These are phyloP conservation scores for Clarireedia monteithiana DNA, from an alignment of 2,329 filamentous ascomycete genomes.

Conservation along the genomic window DNA sequence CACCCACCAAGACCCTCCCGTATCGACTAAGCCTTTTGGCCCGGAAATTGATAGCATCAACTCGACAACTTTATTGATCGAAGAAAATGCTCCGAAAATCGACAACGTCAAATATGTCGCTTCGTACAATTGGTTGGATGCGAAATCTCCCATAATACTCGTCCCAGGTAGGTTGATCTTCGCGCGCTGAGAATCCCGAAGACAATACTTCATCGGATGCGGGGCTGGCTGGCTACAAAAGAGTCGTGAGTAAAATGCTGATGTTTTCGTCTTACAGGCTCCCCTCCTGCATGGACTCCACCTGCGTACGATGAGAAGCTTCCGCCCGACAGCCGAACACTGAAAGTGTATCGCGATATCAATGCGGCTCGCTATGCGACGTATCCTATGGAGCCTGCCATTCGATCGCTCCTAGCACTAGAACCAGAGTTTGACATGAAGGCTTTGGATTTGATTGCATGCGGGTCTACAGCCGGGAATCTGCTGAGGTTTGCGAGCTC, in stretches of 20 bases:
- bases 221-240: too few relatives aligned
- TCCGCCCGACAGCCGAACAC: constrained; percentile 34
- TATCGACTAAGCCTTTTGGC: constrained; percentile 11
- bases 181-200: background rate
- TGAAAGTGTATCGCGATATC: constrained; percentile 32
- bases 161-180: constrained; percentile 35
- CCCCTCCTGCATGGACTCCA: constrained; percentile 44
- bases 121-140: constrained; percentile 45
- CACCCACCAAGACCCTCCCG: background rate
- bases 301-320: constrained; percentile 29
- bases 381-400: constrained; percentile 35
- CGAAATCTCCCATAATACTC: constrained; percentile 32
- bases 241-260: background rate
- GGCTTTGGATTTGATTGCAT: constrained; percentile 48
- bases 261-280: constrained; percentile 31
- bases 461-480: constrained; percentile 53
- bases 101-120: constrained; percentile 35
- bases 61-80: constrained; percentile 14
- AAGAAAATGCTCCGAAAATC: constrained; percentile 29
- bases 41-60: constrained; percentile 14
- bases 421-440: constrained; percentile 30
- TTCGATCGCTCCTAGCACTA: constrained; percentile 32
- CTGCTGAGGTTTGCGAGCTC: constrained; percentile 46
- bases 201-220: too few relatives aligned
- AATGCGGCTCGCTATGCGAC: constrained; percentile 35